These are phyloP conservation scores for Spathaspora hagerdaliae DNA, from an alignment of 805 yeast genomes.

Conservation along the genomic window DNA sequence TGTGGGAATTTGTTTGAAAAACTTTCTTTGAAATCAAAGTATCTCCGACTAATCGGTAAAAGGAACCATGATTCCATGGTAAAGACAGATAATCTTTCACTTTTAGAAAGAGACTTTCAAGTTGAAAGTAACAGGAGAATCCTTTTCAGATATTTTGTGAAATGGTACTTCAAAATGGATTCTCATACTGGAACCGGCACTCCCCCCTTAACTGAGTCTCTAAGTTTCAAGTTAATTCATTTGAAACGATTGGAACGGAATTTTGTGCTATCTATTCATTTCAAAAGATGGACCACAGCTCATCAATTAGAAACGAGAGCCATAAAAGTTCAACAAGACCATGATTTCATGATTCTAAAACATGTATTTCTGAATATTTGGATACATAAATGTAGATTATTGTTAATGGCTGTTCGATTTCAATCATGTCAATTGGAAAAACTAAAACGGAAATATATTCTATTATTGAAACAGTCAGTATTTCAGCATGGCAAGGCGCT, in stretches of 20 bases:
- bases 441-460: no score
- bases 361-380: conserved; percentile 12
- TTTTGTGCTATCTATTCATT: conserved; percentile 10
- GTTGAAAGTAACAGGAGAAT: background rate
- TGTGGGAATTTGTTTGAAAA: background rate
- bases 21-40: background rate
- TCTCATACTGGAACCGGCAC: background rate
- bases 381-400: conserved; percentile 2
- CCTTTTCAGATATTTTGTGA: background rate
- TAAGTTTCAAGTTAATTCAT: conserved; percentile 8
- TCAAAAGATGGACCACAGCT: conserved; percentile 13
- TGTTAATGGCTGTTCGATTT: no score
- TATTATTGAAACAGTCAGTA: no score
- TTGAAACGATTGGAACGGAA: conserved; percentile 13
- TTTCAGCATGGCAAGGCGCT: no score
- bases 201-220: background rate
- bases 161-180: conserved; percentile 10
- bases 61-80: background rate
- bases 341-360: conserved; percentile 5
- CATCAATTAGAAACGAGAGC: background rate
- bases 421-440: no score
- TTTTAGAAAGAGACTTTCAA: background rate
- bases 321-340: conserved; percentile 3
- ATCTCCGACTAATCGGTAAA: background rate
- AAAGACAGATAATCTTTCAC: background rate